Conservation (phyloP, 176 grass and related monocot genomes). For the Avena eriantha region DNA sequence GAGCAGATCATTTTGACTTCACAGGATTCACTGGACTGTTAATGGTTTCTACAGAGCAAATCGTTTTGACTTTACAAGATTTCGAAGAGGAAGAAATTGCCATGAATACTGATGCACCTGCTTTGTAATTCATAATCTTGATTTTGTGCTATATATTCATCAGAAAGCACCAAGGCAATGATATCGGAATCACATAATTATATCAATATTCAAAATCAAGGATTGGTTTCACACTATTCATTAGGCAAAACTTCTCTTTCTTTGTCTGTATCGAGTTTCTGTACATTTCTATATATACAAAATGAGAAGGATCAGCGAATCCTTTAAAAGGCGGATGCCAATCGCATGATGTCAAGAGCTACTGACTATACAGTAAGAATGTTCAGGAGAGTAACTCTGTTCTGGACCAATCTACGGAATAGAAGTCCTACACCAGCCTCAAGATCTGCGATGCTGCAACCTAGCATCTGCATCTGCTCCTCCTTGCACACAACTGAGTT, state of each 20-base stretch:
- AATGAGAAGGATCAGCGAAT: not conserved
- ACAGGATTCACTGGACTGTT: too few relatives aligned
- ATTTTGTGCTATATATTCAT: not conserved
- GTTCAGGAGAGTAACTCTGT: conserved; percentile 6
- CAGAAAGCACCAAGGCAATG: not conserved
- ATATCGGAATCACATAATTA: not conserved
- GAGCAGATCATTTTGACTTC: not conserved
- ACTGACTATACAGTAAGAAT: not conserved
- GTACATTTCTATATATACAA: not conserved
- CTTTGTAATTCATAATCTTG: not conserved
- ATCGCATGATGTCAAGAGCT: not conserved
- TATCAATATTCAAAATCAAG: not conserved
- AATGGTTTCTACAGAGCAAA: too few relatives aligned
- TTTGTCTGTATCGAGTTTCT: not conserved
- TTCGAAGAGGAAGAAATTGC: not conserved
- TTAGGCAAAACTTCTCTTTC: conserved; percentile 2
- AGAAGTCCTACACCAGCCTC: not conserved
- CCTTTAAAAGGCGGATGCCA: not conserved
- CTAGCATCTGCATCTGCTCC: not conserved
- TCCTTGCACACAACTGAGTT: not conserved
- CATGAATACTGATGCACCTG: not conserved
- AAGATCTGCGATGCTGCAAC: not conserved
- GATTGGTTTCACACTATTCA: not conserved
- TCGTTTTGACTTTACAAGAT: not conserved
- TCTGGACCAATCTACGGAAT: conserved; percentile 8